These are phyloP conservation scores for Fusarium nodosum DNA, from an alignment of 2,329 filamentous ascomycete species.

Conservation along the genomic window DNA sequence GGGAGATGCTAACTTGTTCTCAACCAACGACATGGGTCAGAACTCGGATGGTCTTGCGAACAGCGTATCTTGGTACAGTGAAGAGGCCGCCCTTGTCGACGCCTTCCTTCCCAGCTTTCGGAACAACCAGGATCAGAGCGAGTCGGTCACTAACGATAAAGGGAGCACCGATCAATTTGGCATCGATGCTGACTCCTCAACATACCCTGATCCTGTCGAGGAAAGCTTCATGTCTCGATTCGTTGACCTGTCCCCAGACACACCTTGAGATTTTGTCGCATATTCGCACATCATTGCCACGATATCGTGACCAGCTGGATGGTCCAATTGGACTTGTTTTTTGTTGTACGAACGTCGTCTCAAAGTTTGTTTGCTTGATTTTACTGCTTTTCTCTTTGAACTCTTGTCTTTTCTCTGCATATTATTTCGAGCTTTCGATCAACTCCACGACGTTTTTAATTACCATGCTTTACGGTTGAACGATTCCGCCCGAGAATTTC, in stretches of 20 bases:
- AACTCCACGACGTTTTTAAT: neutral
- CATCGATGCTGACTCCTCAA: neutral
- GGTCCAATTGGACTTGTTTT: neutral
- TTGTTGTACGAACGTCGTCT: neutral
- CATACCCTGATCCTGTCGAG: neutral
- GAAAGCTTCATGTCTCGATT: neutral
- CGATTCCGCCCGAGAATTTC: neutral
- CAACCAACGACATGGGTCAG: neutral
- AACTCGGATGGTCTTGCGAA: neutral
- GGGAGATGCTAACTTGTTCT: neutral
- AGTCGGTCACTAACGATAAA: neutral
- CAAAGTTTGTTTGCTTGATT: neutral
- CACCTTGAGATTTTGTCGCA: neutral
- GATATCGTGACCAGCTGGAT: neutral
- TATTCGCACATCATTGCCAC: neutral
- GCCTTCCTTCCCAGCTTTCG: neutral
- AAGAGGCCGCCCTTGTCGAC: neutral
- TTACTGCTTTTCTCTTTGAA: neutral
- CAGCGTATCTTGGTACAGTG: neutral
- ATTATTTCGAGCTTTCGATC: neutral
- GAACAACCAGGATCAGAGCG: neutral
- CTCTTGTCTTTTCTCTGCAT: neutral
- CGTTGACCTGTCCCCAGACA: neutral
- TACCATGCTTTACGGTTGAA: neutral
- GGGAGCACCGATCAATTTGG: neutral